Base-by-base conservation (phyloP, 164 flowering plant genomes). In the Chimonanthus praecox region DNA sequence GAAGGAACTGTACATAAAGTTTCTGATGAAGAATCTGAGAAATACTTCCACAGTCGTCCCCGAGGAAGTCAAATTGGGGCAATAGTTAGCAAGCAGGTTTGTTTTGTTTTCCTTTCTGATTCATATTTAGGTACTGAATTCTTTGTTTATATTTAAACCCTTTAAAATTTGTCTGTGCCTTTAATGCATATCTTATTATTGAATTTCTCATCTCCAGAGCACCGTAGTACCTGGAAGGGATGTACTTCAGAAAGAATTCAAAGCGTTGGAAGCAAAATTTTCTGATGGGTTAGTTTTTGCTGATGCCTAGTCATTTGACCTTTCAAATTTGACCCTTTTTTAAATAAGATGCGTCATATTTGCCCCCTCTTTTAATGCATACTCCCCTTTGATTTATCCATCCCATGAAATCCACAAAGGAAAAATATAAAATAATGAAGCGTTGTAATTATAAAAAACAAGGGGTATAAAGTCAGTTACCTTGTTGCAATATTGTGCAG, bases 11-110 rank as follows among this genome's bases (percentile, higher is more conserved):
- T 95, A 71, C 77, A 85, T 78, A 93, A 92, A 78, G 89, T 93
- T 67, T 83, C 99, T 48, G 88, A 88, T 5, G 91, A 86, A 78
- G 98, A 95, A 84, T 95, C 97, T 76, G 92, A 92, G 75, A 86
- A 88, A 47, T 93, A 90, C 75, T 95, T 95, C 76, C 97, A 90
- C 70, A 92, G 94, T 67, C 97, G 94, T 83, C 97, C 98, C 68
- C 87, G 87, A 63, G 99, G 94, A 80, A 91, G 96, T 84, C 99
- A 91, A 78, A 82, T 93, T 75, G 99, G 97, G 71, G 97, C 97
- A 74, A 82, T 90, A 50, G 95, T 85, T 81, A 89, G 98, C 88
- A 82, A 87, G 76, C 97, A 94, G 92, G 97, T 89, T 58, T 58
- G 63, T 45, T 71, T 9, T 10, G 16, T 67, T 72, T 9, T 67